phyloP scores from a whole-genome alignment of 208 protist species.

The Trypanosoma platydactyli region DNA sequence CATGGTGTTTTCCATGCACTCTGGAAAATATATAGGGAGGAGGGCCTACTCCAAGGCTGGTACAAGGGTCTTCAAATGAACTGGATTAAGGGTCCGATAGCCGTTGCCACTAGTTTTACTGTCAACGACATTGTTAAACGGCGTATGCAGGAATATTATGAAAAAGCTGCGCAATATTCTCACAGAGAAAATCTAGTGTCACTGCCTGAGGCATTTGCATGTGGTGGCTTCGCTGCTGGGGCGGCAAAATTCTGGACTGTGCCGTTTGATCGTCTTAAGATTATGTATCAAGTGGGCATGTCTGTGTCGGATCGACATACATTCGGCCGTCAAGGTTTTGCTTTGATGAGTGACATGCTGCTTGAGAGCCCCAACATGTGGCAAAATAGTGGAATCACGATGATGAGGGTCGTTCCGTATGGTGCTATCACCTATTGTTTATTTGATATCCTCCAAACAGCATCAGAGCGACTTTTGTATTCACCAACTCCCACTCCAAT shows the following conservation, averaged over 20 bases:
- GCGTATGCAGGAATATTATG: slow-evolving; percentile 71
- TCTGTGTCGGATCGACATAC: slow-evolving; percentile 26
- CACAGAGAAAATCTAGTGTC: slow-evolving; percentile 53
- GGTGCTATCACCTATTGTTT: slow-evolving; percentile 91
- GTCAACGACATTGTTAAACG: slow-evolving; percentile 91
- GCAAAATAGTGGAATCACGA: slow-evolving; percentile 87
- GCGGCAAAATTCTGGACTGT: slow-evolving; percentile 89
- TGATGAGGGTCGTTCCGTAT: slow-evolving; percentile 93
- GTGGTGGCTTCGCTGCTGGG: slow-evolving; percentile 89
- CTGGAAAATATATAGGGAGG: slow-evolving; percentile 62
- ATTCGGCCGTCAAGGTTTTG: slow-evolving; percentile 32
- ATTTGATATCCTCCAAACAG: slow-evolving; percentile 90
- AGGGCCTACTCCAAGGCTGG: slow-evolving; percentile 75
- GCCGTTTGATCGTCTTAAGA: slow-evolving; percentile 93
- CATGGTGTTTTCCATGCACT: slow-evolving; percentile 66
- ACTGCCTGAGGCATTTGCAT: slow-evolving; percentile 72
- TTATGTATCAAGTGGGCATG: slow-evolving; percentile 91
- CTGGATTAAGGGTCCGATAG: slow-evolving; percentile 94
- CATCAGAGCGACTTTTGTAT: slow-evolving; percentile 67
- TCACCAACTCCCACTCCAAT: slow-evolving; percentile 66
- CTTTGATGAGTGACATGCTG: slow-evolving; percentile 52
- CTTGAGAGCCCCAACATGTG: slow-evolving; percentile 78
- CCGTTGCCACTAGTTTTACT: slow-evolving; percentile 87
- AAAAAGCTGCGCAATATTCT: slow-evolving; percentile 41
- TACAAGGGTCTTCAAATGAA: slow-evolving; percentile 94